Evolutionary conservation across 2,329 filamentous ascomycete species (phyloP), one percentile per base, ranked within the genome.

Genomic region (Xylaria sp.): DNA sequence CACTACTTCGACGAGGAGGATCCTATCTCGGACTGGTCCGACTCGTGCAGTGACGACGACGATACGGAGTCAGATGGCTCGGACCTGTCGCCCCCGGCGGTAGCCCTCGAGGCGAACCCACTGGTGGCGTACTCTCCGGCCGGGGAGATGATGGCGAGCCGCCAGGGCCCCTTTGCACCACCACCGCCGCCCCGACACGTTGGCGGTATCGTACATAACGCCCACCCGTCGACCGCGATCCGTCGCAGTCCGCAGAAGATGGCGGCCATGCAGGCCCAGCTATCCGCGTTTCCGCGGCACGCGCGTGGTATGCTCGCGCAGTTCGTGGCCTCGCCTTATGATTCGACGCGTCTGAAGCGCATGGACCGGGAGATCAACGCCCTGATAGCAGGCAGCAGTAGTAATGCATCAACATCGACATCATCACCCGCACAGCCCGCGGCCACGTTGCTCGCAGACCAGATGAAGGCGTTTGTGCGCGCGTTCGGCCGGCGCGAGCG

Each of bases 1-100:
- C 93, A 91, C 74, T 98, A 97, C 77, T 98, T 98, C 76, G 93
- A 97, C 66, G 91, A 94, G 58, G 92, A 93, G 71, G 89, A 92
- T 46, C 84, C 90, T 32, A 88, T 95, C 60, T 89, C 87, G 39
- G 89, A 91, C 73, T 83, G 85, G 83, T 83, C 86, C 2, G 83
- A 85, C 32, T 87, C 85, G 15, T 60, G 53, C 6, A 53, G 60
- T 30, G 59, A 61, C 12, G 36, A 57, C 5, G 55, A 65, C n/a
- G 60, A 65, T 23, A 78, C 81, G 2, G 77, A 79, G 0, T 80
- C 81, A 1, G 75, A 75, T 45, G 15, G 15, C 20, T 20, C 20
- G 12, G 55, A 64, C 2, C 20, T 15, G 9, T 18, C 30, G 23
- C 18, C n/a, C 10, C 23, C 20, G 15, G 10, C 23, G 15, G 73